Base-by-base conservation (phyloP, 768 basidiomycete genomes). In the Leccinum pellstonianum region DNA sequence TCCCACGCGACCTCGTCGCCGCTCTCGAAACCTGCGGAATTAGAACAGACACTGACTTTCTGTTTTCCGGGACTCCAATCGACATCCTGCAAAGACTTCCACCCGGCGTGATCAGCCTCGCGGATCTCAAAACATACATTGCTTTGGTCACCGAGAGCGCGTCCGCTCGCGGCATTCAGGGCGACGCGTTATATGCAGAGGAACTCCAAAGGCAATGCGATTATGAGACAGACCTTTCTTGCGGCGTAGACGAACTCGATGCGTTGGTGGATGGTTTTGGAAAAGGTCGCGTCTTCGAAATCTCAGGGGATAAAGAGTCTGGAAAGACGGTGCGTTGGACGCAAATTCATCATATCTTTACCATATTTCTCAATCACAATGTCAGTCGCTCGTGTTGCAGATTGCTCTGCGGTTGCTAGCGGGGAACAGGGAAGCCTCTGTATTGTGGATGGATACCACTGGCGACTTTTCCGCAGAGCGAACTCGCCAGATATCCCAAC, bases 361-460 rank as follows among this genome's bases (percentile, higher is more conserved):
- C 31, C 41, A n/a, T 37, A 17, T 50, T 41, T 41, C 57, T 61
- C 62, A 58, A 55, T 12, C 49, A n/a, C 21, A 19, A 49, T 52
- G 19, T n/a, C 65, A 91, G 91, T 76, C 79, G 14, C 74, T 93
- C 6, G 84, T 82, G 1, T 68, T 87, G 37, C 85, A 89, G 55
- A 70, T 87, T 15, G 77, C 82, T 41, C 71, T 90, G 21, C 77
- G 79, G 19, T 78, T 85, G 66, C 80, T 92, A 4, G 69, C 73
- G 3, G 59, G 68, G 17, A 52, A 76, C 55, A 57, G 62, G 19
- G 64, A 77, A n/a, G 70, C 77, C 3, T 76, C 69, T 53, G 83
- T 78, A 1, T 67, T 84, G 5, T 93, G 91, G 91, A 79, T 93
- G 50, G 90, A 93, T 65, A 87, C 86, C 10, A 80, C 79, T 0